Percentiles rank a stretch among this genome's conserved stretches.
Evolutionary conservation across 2,329 filamentous ascomycete species (phyloP).

Genomic region (Diaporthe citri): DNA sequence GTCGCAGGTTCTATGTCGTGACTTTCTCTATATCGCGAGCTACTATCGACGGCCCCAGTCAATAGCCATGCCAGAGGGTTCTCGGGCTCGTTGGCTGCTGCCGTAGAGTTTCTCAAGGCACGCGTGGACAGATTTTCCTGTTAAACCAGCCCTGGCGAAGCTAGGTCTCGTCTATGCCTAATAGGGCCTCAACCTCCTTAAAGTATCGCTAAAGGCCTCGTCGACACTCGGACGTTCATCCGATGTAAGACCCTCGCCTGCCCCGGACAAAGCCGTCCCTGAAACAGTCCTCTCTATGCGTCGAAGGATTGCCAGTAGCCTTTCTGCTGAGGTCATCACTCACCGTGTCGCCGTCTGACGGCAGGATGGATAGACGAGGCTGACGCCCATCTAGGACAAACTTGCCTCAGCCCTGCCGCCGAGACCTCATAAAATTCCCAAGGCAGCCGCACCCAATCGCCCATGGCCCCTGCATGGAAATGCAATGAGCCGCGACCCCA

Average conservation of each 20-base stretch:
- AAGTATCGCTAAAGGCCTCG: background rate
- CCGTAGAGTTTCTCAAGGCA: background rate
- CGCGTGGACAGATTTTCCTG: background rate
- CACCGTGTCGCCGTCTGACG: background rate
- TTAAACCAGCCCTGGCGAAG: background rate
- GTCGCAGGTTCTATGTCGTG: background rate
- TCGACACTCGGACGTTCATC: slow-evolving; percentile 20
- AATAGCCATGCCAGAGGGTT: background rate
- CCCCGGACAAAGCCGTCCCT: slow-evolving; percentile 22
- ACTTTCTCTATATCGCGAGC: background rate
- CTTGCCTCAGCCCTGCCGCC: slow-evolving; percentile 23
- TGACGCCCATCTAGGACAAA: background rate
- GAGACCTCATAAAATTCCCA: background rate
- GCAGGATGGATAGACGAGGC: slow-evolving; percentile 8
- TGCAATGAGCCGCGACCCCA: background rate
- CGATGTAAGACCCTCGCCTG: background rate
- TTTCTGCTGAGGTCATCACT: slow-evolving; percentile 1
- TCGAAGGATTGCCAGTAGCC: background rate
- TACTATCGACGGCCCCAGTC: background rate
- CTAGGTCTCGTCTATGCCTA: background rate
- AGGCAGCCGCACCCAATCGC: slow-evolving; percentile 13
- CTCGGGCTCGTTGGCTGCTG: background rate
- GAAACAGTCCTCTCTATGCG: slow-evolving; percentile 1
- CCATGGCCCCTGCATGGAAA: background rate
- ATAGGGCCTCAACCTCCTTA: background rate